Evolutionary conservation across 2,329 filamentous ascomycete species (phyloP), one percentile per base, ranked within the genome.

Genomic region (Pseudomassariella vexata): DNA sequence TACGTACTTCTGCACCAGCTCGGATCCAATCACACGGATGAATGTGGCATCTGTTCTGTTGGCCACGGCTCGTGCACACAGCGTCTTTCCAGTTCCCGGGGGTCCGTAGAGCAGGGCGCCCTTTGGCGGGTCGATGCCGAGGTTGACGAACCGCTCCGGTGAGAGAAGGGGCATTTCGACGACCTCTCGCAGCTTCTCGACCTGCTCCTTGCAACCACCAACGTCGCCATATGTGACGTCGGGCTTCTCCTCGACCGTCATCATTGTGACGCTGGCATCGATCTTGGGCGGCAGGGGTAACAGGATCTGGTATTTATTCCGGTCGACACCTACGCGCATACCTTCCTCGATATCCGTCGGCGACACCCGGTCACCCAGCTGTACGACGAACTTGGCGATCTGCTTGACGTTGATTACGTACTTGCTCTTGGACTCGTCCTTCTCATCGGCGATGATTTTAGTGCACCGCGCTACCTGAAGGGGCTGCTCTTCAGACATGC

Each of bases 361-460:
- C 55, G 85, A 94, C 48, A 98, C 92, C 44, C 92, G 83, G 57
- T 98, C 92, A 49, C 92, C 92, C 32, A 98, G 78, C 63, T 95
- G 92, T 45, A 98, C 92, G 30, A 98, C 92, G 53, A 98, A 98
- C 67, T 98, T 98, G 54, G 92, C 92, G 53, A 98, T 98, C 64
- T 98, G 92, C 73, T 98, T 98, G 49, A 98, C 90, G 65, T 98
- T 98, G 75, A 98, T 98, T 53, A 98, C 89, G 69, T 98, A 98
- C 79, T 96, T 98, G 78, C 85, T 94, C 77, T 98, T 98, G 42
- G 94, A 85, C 39, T 86, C 73, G 58, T 96, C 89, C 64, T 92
- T 90, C 59, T 95, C 89, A 56, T 96, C 90, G 40, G 88, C 81
- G 49, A 98, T 98, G 60, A 98, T 98, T 74, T 98, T 98, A 38